Conservation (phyloP, 2,329 filamentous ascomycete species). For the Mycosphaerella sp. region DNA sequence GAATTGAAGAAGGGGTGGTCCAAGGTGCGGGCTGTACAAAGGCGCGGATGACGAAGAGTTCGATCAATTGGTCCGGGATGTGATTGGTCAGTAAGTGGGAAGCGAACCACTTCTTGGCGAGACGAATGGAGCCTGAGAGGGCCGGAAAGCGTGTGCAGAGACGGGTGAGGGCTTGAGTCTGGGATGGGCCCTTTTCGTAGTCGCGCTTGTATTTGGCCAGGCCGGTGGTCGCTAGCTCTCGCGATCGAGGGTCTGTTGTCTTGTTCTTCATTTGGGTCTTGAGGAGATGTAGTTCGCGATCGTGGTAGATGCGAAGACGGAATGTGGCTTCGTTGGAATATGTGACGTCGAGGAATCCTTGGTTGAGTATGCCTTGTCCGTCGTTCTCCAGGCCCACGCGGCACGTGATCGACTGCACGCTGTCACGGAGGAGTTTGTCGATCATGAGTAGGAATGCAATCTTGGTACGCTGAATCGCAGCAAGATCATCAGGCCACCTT, state of each 20-base stretch:
- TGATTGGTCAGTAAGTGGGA: constrained; percentile 72
- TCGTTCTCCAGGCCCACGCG: constrained; percentile 77
- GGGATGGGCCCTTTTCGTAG: constrained; percentile 66
- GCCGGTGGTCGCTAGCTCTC: constrained; percentile 63
- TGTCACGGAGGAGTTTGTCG: constrained; percentile 61
- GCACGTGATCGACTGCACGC: constrained; percentile 55
- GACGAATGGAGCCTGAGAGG: constrained; percentile 72
- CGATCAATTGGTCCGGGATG: constrained; percentile 72
- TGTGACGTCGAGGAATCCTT: constrained; percentile 73
- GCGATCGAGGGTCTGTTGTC: constrained; percentile 55
- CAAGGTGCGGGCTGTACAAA: constrained; percentile 82
- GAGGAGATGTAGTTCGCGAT: constrained; percentile 74
- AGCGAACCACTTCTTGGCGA: constrained; percentile 85
- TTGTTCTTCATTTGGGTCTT: constrained; percentile 74
- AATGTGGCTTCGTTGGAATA: constrained; percentile 68
- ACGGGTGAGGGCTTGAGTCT: constrained; percentile 74
- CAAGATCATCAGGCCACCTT: constrained; percentile 87
- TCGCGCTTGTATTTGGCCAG: constrained; percentile 64
- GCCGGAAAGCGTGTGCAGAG: constrained; percentile 73
- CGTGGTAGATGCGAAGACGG: constrained; percentile 80
- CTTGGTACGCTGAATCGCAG: constrained; percentile 88
- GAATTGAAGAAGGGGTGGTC: constrained; percentile 66
- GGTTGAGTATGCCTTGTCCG: constrained; percentile 62
- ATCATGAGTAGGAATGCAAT: constrained; percentile 76
- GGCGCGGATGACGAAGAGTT: constrained; percentile 69